Base-by-base conservation (phyloP, 768 basidiomycete genomes). In the Trametes punicea region DNA sequence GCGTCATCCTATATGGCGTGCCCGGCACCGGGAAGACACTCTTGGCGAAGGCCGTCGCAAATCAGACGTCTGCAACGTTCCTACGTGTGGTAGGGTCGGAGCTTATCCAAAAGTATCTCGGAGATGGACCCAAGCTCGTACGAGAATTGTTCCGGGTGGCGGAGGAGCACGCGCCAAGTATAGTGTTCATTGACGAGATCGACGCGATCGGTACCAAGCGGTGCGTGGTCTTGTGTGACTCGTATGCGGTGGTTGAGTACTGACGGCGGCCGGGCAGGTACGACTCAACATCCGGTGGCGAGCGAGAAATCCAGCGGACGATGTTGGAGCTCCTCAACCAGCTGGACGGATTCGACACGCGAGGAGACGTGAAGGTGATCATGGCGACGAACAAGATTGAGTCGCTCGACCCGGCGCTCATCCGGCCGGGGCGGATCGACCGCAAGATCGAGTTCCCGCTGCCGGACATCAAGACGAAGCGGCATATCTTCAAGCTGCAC, bases 301-400 rank as follows among this genome's bases (percentile, higher is more conserved):
- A 99, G 74, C 90, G 96, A 62, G 97, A 99, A 76, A 98, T 99
- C 64, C 97, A 99, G 71, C 84, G 97, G 56, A 99, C 97, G 15
- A 98, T 99, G 97, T 79, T 98, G 74, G 97, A 99, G 70, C 80
- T 99, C 46, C 82, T 99, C 48, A 99, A 99, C 70, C 97, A 99
- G 73, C 80, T 99, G 36, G 97, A 99, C 65, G 97, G 97, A n/a
- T 98, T 99, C 71, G 97, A 99, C 69, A 94, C 94, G 5, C 86
- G 95, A 53, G 96, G 96, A n/a, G 97, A 98, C 68, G 95, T 99
- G 56, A 99, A 98, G 74, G 96, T 99, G 63, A 98, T 99, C 71
- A 98, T 98, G 97, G 97, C 97, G 11, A 99, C 97, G 5, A 99
- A 99, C 75, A 87, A 82, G 74, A 99, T 99, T 65, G 96, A 98